These are phyloP conservation scores for Globisporangium parvum DNA, from an alignment of 352 stramenopile genomes.

Conservation along the genomic window DNA sequence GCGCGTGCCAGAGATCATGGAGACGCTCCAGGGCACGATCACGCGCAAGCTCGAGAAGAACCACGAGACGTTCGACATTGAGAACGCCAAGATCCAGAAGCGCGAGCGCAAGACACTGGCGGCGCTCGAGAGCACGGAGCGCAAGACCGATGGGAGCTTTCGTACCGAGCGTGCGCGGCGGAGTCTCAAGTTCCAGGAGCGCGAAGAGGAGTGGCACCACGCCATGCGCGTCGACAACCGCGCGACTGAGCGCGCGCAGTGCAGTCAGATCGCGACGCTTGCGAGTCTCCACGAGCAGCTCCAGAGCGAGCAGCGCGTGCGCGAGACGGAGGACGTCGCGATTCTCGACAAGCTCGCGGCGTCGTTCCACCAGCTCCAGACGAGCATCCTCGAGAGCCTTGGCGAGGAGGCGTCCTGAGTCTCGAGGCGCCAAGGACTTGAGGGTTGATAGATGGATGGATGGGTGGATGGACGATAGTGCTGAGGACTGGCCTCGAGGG, in stretches of 20 bases:
- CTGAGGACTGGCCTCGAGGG: too few species aligned
- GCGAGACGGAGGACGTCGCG: constrained; percentile 63
- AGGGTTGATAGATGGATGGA: too few species aligned
- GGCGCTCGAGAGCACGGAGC: constrained; percentile 60
- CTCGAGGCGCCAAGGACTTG: not conserved
- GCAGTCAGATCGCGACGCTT: constrained; percentile 37
- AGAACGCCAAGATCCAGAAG: constrained; percentile 91
- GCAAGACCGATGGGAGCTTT: constrained; percentile 52
- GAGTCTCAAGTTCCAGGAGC: constrained; percentile 45
- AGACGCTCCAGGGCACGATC: constrained; percentile 81
- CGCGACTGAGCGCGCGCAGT: constrained; percentile 37
- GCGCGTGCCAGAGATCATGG: constrained; percentile 86
- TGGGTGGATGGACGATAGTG: too few species aligned
- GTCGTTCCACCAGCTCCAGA: constrained; percentile 72
- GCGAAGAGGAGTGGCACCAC: constrained; percentile 59
- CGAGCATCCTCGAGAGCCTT: constrained; percentile 78
- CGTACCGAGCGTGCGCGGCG: constrained; percentile 62
- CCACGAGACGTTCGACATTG: constrained; percentile 90
- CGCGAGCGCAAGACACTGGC: constrained; percentile 84
- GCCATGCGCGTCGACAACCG: constrained; percentile 70
- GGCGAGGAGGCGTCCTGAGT: constrained; percentile 25
- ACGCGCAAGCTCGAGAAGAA: constrained; percentile 87
- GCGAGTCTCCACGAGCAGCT: constrained; percentile 49
- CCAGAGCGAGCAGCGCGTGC: constrained; percentile 33
- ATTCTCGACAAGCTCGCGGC: constrained; percentile 78